phyloP scores from a whole-genome alignment of 345 rosid genomes.

The Eucalyptus viminalis region DNA sequence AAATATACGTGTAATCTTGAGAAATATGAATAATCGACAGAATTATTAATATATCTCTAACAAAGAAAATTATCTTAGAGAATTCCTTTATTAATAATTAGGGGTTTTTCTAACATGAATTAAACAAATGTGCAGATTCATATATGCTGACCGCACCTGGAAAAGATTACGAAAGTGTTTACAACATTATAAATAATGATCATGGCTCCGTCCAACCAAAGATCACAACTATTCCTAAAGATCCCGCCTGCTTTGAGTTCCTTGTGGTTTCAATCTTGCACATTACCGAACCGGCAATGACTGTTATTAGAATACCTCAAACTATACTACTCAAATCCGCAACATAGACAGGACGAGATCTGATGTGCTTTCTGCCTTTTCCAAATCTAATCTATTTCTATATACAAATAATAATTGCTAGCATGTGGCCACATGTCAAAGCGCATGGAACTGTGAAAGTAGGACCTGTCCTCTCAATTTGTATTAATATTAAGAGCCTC shows the following conservation, averaged over 20 bases:
- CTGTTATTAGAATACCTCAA: not conserved
- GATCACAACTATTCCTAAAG: not conserved
- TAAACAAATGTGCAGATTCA: not conserved
- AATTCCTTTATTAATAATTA: not conserved
- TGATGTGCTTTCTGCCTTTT: not conserved
- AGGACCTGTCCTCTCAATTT: not conserved
- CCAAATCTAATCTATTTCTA: not conserved
- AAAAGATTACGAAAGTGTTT: not conserved
- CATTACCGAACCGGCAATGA: not conserved
- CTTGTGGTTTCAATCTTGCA: not conserved
- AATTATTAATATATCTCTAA: not conserved
- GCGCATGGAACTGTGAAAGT: not conserved
- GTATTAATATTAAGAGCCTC: not conserved
- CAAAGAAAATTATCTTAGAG: not conserved
- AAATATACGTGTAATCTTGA: not conserved
- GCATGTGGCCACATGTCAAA: not conserved
- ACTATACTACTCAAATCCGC: not conserved
- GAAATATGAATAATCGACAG: too few relatives aligned
- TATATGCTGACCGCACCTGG: not conserved
- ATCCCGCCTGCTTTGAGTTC: not conserved
- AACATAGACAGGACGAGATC: not conserved
- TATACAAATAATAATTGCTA: not conserved
- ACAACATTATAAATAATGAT: not conserved
- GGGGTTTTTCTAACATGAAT: too few relatives aligned
- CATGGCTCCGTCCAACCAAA: not conserved